These are phyloP conservation scores for Diddensiella santjacobensis DNA, from an alignment of 805 yeast genomes.

Conservation along the genomic window DNA sequence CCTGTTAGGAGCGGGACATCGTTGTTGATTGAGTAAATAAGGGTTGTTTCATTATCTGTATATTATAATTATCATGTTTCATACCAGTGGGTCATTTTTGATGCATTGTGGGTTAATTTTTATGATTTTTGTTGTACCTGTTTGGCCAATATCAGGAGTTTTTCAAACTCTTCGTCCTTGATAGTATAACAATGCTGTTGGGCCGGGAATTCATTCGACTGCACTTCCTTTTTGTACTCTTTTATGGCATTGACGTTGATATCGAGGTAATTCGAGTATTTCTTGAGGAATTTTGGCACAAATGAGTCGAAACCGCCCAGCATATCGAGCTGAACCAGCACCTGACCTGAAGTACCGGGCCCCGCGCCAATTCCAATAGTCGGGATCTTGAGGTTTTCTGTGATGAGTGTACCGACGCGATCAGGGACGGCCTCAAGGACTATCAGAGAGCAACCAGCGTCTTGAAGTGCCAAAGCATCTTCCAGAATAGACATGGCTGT, in stretches of 20 bases:
- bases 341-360: conserved; percentile 77
- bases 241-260: conserved; percentile 49
- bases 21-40: conserved; percentile 28
- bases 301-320: conserved; percentile 58
- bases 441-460: conserved; percentile 71
- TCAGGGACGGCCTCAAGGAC: conserved; percentile 86
- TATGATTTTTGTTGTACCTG: too few relatives aligned
- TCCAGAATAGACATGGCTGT: conserved; percentile 55
- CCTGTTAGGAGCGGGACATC: conserved; percentile 33
- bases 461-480: conserved; percentile 67
- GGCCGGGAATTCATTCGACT: conserved; percentile 54
- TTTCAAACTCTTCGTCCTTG: conserved; percentile 55
- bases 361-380: conserved; percentile 98
- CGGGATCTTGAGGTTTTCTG: conserved; percentile 60
- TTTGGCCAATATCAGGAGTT: conserved; percentile 31
- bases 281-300: conserved; percentile 71
- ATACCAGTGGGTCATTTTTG: too few relatives aligned
- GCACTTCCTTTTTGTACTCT: conserved; percentile 59
- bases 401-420: conserved; percentile 60
- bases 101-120: too few relatives aligned
- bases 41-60: too few relatives aligned
- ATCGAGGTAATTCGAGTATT: conserved; percentile 51
- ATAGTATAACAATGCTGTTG: conserved; percentile 65
- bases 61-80: too few relatives aligned
- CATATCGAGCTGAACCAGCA: conserved; percentile 79